A percentile compares a stretch with the other conserved stretches of the same genome.
phyloP scores from a whole-genome alignment of 305 asterid genomes.

The Solanum hybrid region DNA sequence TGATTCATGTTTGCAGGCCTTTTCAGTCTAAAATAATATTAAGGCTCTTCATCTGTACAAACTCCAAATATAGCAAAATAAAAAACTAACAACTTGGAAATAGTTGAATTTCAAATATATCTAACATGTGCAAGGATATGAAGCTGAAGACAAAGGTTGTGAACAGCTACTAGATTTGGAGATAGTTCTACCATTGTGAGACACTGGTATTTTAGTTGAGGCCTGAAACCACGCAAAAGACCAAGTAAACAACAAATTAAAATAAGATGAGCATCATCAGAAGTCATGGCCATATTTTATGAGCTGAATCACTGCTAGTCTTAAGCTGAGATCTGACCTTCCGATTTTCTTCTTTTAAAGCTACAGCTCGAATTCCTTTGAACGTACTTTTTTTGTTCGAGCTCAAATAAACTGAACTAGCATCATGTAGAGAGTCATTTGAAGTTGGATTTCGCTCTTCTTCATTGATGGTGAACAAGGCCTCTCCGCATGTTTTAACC shows the following conservation, averaged over 20 bases:
- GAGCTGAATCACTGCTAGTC: constrained; percentile 9
- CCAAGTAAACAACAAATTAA: constrained; percentile 20
- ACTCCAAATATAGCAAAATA: constrained; percentile 5
- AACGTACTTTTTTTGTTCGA: constrained; percentile 18
- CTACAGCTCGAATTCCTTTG: constrained; percentile 23
- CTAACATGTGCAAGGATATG: constrained; percentile 58
- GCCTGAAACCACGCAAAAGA: constrained; percentile 32
- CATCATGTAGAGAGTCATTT: constrained; percentile 15
- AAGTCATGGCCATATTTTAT: constrained; percentile 6
- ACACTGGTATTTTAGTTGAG: constrained; percentile 26
- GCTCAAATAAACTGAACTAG: constrained; percentile 16
- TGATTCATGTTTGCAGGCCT: constrained; percentile 44
- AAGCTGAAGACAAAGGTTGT: constrained; percentile 47
- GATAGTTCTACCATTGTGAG: constrained; percentile 30
- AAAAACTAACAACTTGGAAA: constrained; percentile 10
- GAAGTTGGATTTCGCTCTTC: constrained; percentile 18
- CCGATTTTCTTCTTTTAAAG: constrained; percentile 20
- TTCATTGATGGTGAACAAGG: constrained; percentile 31
- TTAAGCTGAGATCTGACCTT: constrained; percentile 21
- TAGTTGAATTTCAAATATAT: not conserved
- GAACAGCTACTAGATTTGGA: constrained; percentile 37
- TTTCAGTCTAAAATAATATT: constrained; percentile 48
- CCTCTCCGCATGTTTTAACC: constrained; percentile 30
- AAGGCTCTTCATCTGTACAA: constrained; percentile 36
- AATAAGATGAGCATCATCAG: constrained; percentile 22